phyloP scores from a whole-genome alignment of 768 basidiomycete species.

The Fibroporia radiculosa region DNA sequence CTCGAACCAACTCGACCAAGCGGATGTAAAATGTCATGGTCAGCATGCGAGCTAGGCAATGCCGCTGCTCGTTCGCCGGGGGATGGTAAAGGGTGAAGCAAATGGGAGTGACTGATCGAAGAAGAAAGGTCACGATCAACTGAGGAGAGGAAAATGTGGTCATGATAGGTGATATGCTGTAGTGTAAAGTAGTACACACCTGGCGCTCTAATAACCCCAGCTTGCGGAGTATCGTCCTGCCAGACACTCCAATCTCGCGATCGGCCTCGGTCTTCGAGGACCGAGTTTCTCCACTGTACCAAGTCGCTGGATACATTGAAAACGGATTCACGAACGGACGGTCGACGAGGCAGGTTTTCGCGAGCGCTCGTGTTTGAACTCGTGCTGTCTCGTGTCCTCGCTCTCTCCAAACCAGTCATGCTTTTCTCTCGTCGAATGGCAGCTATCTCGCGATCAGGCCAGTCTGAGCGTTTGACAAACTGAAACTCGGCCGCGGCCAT shows the following conservation, averaged over 20 bases:
- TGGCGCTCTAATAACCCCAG: slow-evolving; percentile 25
- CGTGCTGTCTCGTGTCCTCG: slow-evolving; percentile 42
- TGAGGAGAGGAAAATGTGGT: slow-evolving; percentile 11
- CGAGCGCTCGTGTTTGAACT: slow-evolving; percentile 16
- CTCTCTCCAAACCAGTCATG: slow-evolving; percentile 47
- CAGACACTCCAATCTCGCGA: slow-evolving; percentile 44
- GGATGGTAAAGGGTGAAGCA: slow-evolving; percentile 32
- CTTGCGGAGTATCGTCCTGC: slow-evolving; percentile 26
- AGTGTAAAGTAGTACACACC: slow-evolving; percentile 18
- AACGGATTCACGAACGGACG: slow-evolving; percentile 35
- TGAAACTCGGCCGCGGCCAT: slow-evolving; percentile 66
- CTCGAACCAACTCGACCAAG: slow-evolving; percentile 10
- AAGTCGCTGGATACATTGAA: slow-evolving; percentile 37
- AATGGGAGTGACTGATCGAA: slow-evolving; percentile 24
- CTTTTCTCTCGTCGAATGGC: slow-evolving; percentile 66
- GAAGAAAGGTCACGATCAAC: slow-evolving; percentile 26
- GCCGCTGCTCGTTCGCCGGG: not conserved
- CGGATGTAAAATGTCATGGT: slow-evolving; percentile 25
- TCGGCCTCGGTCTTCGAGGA: slow-evolving; percentile 47
- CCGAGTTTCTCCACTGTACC: slow-evolving; percentile 51
- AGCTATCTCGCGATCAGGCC: slow-evolving; percentile 74
- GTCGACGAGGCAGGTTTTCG: slow-evolving; percentile 15
- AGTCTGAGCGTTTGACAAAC: slow-evolving; percentile 79
- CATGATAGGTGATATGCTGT: slow-evolving; percentile 10
- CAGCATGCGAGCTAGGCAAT: not conserved